Base-by-base conservation (phyloP, 2,329 filamentous ascomycete species). In the Xylariaceae sp. region DNA sequence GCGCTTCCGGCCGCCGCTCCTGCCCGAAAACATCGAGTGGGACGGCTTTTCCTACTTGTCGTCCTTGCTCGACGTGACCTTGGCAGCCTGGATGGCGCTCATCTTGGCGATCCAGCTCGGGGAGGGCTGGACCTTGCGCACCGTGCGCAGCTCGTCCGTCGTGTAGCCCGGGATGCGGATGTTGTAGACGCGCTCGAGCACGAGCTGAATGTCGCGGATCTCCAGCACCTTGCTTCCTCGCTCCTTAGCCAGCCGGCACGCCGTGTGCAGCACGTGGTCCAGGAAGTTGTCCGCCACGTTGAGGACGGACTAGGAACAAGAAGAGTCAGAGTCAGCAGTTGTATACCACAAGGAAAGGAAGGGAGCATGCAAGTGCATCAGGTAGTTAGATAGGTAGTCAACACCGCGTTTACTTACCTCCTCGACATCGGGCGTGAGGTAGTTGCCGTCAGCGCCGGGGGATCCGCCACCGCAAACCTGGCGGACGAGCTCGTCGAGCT, bases 31-130 rank as follows among this genome's bases (percentile, higher is more conserved):
- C n/a, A n/a, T n/a, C n/a, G n/a, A n/a, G n/a, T n/a, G n/a, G n/a
- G n/a, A n/a, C n/a, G n/a, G n/a, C n/a, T n/a, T 8, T 16, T 46
- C 44, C 46, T 57, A 64, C 47, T 64, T 65, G 50, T 75, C 71
- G 31, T 68, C 66, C 57, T 75, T 75, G 16, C 75, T 72, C 4
- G 75, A 68, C 61, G 75, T 80, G 29, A 81, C 88, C 67, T 96
- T 96, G 29, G 88, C 87, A 2, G 89, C 90, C 62, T 94, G 88
- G 12, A 98, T 83, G 16, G 92, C 90, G 52, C 88, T 90, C 82
- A 98, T 93, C 70, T 98, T 98, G 46, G 84, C 82, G 42, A 92
- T 90, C 88, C 92, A 98, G 15, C 79, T 84, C 12, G 82, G 68
- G 14, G 87, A 80, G 2, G 92, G 92, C 56, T 92, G 83, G 33